Conservation (phyloP, 1,284 basidiomycete species). For the Ustilago bromivora region DNA sequence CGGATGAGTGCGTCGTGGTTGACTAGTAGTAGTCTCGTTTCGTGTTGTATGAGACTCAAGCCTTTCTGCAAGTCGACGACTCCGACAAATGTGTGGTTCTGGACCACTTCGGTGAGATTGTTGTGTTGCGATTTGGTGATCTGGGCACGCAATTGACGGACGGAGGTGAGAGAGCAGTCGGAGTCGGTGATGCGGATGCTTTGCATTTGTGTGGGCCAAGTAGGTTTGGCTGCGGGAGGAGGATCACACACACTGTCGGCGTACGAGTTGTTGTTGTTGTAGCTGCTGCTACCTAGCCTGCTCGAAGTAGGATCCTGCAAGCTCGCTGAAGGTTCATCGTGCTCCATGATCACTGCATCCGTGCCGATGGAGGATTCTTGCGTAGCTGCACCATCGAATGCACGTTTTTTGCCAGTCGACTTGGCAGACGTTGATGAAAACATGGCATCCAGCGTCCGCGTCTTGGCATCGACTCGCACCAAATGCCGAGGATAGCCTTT, state of each 20-base stretch:
- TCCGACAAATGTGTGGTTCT: conserved; percentile 91
- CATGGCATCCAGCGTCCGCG: conserved; percentile 89
- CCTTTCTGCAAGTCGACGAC: conserved; percentile 83
- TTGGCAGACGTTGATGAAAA: conserved; percentile 19
- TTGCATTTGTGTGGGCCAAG: conserved; percentile 17
- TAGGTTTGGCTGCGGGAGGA: conserved; percentile 9
- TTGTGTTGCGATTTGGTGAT: conserved; percentile 76
- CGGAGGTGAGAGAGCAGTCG: conserved; percentile 82
- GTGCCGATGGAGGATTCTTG: conserved; percentile 4
- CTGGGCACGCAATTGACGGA: conserved; percentile 77
- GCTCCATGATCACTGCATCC: conserved; percentile 7
- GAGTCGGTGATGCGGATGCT: conserved; percentile 78
- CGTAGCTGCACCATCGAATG: conserved; percentile 5
- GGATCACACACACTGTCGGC: neutral
- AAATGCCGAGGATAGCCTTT: conserved; percentile 81
- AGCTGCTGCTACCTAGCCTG: neutral
- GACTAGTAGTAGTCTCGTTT: conserved; percentile 87
- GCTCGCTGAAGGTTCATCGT: conserved; percentile 5
- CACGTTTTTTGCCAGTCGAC: conserved; percentile 28
- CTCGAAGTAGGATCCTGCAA: conserved; percentile 1
- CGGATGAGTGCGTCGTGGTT: conserved; percentile 79
- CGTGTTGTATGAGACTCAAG: conserved; percentile 86
- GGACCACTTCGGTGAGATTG: conserved; percentile 86
- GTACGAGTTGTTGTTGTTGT: neutral
- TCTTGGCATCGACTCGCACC: conserved; percentile 87